Conservation (phyloP, 2,329 filamentous ascomycete genomes). For the Stachybotrys chartarum region DNA sequence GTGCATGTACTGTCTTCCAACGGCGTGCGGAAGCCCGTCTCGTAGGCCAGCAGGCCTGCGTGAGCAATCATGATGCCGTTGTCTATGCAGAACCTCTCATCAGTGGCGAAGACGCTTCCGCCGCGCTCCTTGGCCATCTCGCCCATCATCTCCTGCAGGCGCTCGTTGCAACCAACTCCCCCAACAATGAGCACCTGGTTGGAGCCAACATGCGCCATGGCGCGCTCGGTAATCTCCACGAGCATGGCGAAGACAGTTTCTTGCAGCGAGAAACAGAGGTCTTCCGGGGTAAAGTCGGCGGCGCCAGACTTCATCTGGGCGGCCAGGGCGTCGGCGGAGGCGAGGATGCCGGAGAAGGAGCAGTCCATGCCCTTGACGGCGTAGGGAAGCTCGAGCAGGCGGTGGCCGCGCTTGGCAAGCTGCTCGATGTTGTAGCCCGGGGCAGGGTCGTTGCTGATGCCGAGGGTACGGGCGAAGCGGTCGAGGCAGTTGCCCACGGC, state of each 20-base stretch:
- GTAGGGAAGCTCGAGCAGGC: conserved; percentile 83
- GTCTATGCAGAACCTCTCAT: conserved; percentile 97
- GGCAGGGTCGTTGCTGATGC: conserved; percentile 91
- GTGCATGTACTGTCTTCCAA: conserved; percentile 80
- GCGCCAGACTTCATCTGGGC: conserved; percentile 48
- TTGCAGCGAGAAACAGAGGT: conserved; percentile 90
- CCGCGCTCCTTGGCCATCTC: conserved; percentile 84
- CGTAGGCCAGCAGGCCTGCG: conserved; percentile 79
- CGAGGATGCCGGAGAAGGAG: conserved; percentile 88
- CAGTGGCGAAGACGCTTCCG: conserved; percentile 87
- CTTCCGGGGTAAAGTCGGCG: conserved; percentile 65
- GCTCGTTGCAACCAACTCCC: conserved; percentile 90
- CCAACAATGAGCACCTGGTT: conserved; percentile 90
- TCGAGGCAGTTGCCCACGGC: conserved; percentile 97
- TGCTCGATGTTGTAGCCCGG: conserved; percentile 98
- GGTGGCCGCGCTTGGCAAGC: conserved; percentile 67
- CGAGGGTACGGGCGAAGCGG: conserved; percentile 84
- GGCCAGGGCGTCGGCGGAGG: conserved; percentile 73
- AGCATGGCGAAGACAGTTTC: conserved; percentile 96
- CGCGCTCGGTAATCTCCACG: conserved; percentile 95
- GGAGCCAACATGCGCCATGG: conserved; percentile 95
- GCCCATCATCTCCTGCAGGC: conserved; percentile 97
- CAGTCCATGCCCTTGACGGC: conserved; percentile 99
- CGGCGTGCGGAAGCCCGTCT: conserved; percentile 69
- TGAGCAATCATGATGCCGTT: conserved; percentile 99